phyloP scores from a whole-genome alignment of 208 protist genomes.

The Leishmania tarentolae region DNA sequence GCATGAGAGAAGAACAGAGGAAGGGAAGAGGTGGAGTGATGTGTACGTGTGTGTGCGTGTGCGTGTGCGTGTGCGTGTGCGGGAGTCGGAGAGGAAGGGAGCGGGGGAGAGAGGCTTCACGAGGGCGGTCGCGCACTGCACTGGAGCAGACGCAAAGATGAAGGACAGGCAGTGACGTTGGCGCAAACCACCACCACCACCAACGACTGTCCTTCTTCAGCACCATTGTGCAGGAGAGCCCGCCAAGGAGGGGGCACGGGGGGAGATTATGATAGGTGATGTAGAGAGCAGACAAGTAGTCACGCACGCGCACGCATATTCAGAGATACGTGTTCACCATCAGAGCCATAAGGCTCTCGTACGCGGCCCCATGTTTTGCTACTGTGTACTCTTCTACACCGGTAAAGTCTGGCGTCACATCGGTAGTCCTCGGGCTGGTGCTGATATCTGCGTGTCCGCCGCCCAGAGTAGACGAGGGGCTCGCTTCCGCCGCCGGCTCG shows the following conservation, averaged over 20 bases:
- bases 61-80: neutral
- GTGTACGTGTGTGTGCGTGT: neutral
- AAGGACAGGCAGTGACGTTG: neutral
- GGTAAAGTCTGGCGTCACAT: neutral
- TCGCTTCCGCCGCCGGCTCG: neutral
- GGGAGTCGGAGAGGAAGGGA: neutral
- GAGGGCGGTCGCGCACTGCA: neutral
- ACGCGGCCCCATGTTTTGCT: neutral
- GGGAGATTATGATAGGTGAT: neutral
- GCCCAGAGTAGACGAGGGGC: neutral
- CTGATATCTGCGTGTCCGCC: neutral
- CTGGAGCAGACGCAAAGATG: neutral
- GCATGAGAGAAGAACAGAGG: neutral
- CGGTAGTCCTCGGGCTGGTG: neutral
- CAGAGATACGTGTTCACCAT: conserved; percentile 28
- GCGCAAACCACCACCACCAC: neutral
- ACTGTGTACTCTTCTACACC: neutral
- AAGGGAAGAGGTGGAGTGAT: neutral
- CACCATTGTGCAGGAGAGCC: neutral
- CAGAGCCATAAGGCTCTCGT: conserved; percentile 33
- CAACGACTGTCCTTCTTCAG: neutral
- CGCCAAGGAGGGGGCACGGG: neutral
- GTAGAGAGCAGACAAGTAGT: neutral
- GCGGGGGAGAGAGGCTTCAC: neutral
- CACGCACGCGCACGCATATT: neutral